Evolutionary conservation across 495 filamentous ascomycete genomes (phyloP), one percentile per base, ranked within the genome.

Genomic region (Lentithecium fluviatile): DNA sequence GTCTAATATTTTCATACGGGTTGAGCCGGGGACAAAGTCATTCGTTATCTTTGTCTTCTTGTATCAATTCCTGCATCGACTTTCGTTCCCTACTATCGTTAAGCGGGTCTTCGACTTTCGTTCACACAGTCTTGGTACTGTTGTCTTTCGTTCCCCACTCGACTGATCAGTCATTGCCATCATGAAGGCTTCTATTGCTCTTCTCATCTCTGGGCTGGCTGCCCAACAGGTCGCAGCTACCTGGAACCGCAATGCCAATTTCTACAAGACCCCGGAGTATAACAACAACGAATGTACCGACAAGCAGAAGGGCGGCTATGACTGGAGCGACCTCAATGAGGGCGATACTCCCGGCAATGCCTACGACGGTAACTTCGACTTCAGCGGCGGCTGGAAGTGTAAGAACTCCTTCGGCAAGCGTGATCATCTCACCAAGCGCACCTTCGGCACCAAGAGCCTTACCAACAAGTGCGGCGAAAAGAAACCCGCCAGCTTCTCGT

Each of bases 231-330:
- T 76, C 47, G 69, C 80, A 68, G 86, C 85, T 64, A 83, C 80
- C 43, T 92, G 88, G 82, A 73, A 75, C 68, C 76, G 80, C 57
- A 79, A 83, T 52, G 71, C 78, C 38, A 72, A 79, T 8, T 37
- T 51, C 48, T 95, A 85, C 76, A 75, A 77, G 47, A 87, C 79
- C 76, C 90, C 90, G 7, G 75, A 75, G 49, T 91, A 89, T 78
- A 86, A 83, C 68, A 75, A 90, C 76, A 93, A 95, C 75, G 73
- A 85, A 50, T 95, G 91, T 78, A 84, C 79, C 48, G 70, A 80
- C 15, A 66, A 85, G 54, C 87, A 92, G 73, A 71, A 77, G 23
- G 64, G 66, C 19, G 91, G 92, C 37, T 90, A 88, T 68, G 80
- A 86, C 79, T 96, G 86, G 82, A 71, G 70, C 46, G 81, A 82